Evolutionary conservation across 495 filamentous ascomycete species (phyloP).

Genomic region (Acidiella bohemica): DNA sequence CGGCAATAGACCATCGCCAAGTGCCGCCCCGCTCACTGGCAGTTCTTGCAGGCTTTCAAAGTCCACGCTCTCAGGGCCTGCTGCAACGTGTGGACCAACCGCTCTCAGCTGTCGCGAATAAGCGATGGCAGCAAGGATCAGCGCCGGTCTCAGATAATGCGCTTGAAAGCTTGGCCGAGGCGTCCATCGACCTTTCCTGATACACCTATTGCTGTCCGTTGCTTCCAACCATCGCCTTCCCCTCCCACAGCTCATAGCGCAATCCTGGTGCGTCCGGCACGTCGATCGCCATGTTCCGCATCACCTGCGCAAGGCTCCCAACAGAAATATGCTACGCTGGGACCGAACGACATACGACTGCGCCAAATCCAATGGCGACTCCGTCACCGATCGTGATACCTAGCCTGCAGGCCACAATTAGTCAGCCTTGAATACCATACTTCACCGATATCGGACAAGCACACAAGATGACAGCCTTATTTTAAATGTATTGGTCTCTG

Average conservation of each 20-base stretch:
- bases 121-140: no score
- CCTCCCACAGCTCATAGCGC: not conserved
- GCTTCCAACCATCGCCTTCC: conserved; percentile 2
- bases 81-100: no score
- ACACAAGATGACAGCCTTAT: conserved; percentile 28
- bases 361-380: conserved; percentile 34
- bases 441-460: no score
- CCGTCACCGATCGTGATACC: conserved; percentile 37
- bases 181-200: not conserved
- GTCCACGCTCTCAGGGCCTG: no score
- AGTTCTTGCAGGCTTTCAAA: no score
- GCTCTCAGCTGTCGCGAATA: no score
- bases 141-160: no score
- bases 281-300: conserved; percentile 30
- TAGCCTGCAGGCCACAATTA: conserved; percentile 20
- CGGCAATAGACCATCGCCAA: not conserved
- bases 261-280: not conserved
- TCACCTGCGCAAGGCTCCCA: conserved; percentile 30
- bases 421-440: no score
- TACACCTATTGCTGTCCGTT: no score
- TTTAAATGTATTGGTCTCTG: conserved; percentile 39
- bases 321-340: conserved; percentile 31
- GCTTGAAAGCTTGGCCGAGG: no score
- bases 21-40: no score
- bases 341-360: conserved; percentile 38